Conservation (phyloP, 148 eudicot genomes). For the Talinum fruticosum region DNA sequence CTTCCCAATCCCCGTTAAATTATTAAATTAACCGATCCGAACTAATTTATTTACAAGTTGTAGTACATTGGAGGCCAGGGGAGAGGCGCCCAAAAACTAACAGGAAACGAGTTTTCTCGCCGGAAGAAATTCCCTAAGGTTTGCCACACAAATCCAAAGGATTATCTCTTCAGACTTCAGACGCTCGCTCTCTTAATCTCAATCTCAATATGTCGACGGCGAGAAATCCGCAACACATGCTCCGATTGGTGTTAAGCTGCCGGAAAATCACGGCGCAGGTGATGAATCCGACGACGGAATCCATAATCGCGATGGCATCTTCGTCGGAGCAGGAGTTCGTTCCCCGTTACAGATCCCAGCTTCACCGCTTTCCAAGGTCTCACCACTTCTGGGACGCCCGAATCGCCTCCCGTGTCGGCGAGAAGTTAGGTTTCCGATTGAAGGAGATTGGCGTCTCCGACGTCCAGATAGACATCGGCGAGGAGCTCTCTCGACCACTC, state of each 20-base stretch:
- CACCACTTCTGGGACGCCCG: conserved; percentile 49
- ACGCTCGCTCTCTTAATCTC: not conserved
- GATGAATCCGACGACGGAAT: conserved; percentile 37
- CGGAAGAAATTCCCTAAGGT: too few species aligned
- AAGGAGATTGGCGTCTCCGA: conserved; percentile 43
- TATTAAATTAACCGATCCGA: too few species aligned
- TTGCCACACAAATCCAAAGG: not conserved
- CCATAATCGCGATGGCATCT: conserved; percentile 79
- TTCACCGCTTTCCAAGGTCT: conserved; percentile 48
- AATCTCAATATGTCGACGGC: conserved; percentile 7
- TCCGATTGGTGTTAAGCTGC: conserved; percentile 55
- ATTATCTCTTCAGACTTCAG: not conserved
- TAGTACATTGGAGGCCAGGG: too few species aligned
- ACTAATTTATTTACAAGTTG: too few species aligned
- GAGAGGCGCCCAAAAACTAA: too few species aligned
- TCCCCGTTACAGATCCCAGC: conserved; percentile 40
- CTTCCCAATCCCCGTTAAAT: too few species aligned
- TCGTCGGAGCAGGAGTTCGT: conserved; percentile 69
- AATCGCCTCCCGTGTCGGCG: conserved; percentile 56
- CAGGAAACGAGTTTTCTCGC: too few species aligned
- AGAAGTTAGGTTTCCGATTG: conserved; percentile 62
- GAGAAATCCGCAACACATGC: conserved; percentile 32
- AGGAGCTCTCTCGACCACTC: conserved; percentile 49
- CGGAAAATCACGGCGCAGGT: conserved; percentile 72
- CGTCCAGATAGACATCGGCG: conserved; percentile 39